These are phyloP conservation scores for Blastobotrys muscicola DNA, from an alignment of 805 yeast genomes.

Conservation along the genomic window DNA sequence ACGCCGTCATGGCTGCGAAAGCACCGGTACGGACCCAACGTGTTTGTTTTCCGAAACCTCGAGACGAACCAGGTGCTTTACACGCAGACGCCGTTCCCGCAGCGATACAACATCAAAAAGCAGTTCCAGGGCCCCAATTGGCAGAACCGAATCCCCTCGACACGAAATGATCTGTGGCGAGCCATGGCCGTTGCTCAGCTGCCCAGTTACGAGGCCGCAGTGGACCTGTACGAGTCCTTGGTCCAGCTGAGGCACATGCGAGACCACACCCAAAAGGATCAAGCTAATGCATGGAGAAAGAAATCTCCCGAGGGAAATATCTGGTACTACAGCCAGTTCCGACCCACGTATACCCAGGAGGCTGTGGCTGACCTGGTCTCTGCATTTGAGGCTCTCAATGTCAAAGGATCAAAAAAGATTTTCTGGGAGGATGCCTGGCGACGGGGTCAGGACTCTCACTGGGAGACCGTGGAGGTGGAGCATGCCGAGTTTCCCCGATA, in stretches of 20 bases:
- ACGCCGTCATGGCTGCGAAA: conserved; percentile 47
- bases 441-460: conserved; percentile 66
- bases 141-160: conserved; percentile 73
- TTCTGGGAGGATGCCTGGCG: conserved; percentile 87
- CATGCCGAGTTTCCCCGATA: conserved; percentile 16
- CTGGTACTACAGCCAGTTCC: conserved; percentile 80
- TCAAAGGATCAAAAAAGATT: conserved; percentile 40
- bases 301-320: conserved; percentile 68
- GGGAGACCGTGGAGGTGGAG: conserved; percentile 36
- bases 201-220: conserved; percentile 50
- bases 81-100: conserved; percentile 65
- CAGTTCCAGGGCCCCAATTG: conserved; percentile 81
- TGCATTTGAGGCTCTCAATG: conserved; percentile 39
- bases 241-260: conserved; percentile 67
- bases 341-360: conserved; percentile 87
- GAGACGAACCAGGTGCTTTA: conserved; percentile 86
- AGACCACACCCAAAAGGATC: conserved; percentile 46
- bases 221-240: conserved; percentile 63
- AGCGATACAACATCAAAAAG: conserved; percentile 41
- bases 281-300: conserved; percentile 59
- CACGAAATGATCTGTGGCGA: conserved; percentile 84
- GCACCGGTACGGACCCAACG: conserved; percentile 71
- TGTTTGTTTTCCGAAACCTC: conserved; percentile 71
- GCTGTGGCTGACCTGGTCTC: conserved; percentile 76
- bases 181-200: conserved; percentile 78